Evolutionary conservation across 257 asterid species (phyloP).

Genomic region (Scutellaria galericulata): DNA sequence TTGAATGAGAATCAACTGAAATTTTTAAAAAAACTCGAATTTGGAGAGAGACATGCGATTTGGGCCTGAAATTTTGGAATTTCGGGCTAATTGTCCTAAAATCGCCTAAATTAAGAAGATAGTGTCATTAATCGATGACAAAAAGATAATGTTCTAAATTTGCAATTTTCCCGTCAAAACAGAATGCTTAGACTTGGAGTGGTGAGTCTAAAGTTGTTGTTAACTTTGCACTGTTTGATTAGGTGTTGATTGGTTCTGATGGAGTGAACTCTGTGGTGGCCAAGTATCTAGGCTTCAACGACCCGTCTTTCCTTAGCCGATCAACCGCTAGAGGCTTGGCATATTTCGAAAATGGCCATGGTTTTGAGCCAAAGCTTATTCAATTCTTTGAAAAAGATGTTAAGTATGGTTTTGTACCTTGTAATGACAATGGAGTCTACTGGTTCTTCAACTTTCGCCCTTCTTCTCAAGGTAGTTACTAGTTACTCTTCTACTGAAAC

Average conservation of each 20-base stretch:
- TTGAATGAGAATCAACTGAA: no score
- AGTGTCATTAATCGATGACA: no score
- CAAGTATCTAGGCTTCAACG: slow-evolving; percentile 47
- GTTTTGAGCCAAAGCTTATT: slow-evolving; percentile 44
- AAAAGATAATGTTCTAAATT: no score
- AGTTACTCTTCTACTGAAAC: neutral
- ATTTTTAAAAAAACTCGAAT: no score
- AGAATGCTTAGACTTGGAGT: neutral
- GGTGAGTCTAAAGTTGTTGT: neutral
- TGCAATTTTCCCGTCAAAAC: neutral
- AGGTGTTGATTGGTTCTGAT: slow-evolving; percentile 60
- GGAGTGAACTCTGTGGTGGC: slow-evolving; percentile 63
- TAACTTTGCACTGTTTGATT: neutral
- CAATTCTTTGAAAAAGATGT: slow-evolving; percentile 48
- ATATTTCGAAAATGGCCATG: slow-evolving; percentile 40
- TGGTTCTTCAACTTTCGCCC: slow-evolving; percentile 55
- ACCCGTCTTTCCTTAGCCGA: slow-evolving; percentile 45
- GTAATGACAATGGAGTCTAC: slow-evolving; percentile 41
- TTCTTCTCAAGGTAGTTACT: slow-evolving; percentile 34
- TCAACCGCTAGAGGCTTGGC: slow-evolving; percentile 44
- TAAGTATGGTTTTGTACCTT: slow-evolving; percentile 51
- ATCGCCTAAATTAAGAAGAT: no score
- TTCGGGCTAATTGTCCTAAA: no score
- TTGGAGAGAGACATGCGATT: no score
- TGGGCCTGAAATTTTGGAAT: no score